Evolutionary conservation across 73 alveolate genomes (phyloP).

Genomic region (Durusdinium trenchii): DNA sequence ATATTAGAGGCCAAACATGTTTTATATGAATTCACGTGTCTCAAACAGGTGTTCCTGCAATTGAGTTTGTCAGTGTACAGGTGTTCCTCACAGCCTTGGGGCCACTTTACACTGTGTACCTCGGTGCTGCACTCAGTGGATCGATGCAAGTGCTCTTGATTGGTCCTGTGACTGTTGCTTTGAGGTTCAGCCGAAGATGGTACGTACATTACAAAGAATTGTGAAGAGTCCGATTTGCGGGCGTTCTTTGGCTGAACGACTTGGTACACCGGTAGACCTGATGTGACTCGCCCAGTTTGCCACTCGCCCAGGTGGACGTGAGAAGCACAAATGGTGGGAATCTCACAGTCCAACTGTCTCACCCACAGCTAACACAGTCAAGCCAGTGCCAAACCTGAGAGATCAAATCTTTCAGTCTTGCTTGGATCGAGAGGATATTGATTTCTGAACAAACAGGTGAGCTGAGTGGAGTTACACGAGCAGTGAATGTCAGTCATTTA

Average conservation of each 20-base stretch:
- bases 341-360: neutral
- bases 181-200: constrained; percentile 83
- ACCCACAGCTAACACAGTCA: neutral
- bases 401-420: neutral
- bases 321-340: neutral
- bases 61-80: neutral
- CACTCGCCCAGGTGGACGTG: neutral
- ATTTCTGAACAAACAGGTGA: neutral
- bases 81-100: constrained; percentile 83
- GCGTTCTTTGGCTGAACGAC: constrained; percentile 31
- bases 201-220: constrained; percentile 60
- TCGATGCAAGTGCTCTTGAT: neutral
- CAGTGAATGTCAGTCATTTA: no score
- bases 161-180: neutral
- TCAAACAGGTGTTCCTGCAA: neutral
- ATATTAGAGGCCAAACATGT: constrained; percentile 73
- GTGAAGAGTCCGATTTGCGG: constrained; percentile 87
- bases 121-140: constrained; percentile 15
- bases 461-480: neutral
- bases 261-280: neutral
- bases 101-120: constrained; percentile 79
- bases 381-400: neutral
- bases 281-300: neutral
- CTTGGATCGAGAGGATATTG: neutral
- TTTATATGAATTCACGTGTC: neutral